Percentiles rank a stretch among this genome's conserved stretches.
Evolutionary conservation across 1,139 yeast species (phyloP).

Genomic region (Suhomyces maxii): DNA sequence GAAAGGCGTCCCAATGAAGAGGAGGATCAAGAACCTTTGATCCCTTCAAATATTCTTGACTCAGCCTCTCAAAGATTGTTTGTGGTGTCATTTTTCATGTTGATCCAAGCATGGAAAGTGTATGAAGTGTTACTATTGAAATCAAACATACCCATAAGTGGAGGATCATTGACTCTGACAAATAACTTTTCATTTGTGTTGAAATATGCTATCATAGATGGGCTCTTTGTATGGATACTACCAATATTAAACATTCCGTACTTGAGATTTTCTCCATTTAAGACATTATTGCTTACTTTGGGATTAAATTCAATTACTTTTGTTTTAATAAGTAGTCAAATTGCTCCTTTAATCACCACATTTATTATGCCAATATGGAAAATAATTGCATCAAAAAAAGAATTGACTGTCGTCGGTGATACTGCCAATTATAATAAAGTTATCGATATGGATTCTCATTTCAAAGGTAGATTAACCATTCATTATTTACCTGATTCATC

Average conservation of each 20-base stretch:
- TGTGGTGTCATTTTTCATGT: constrained; percentile 61
- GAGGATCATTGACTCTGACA: constrained; percentile 25
- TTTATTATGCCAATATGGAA: constrained; percentile 48
- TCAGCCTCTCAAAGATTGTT: constrained; percentile 80
- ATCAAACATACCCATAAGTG: constrained; percentile 27
- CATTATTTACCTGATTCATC: constrained; percentile 91
- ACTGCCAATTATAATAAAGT: constrained; percentile 42
- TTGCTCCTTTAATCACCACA: constrained; percentile 36
- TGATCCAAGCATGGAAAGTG: constrained; percentile 79
- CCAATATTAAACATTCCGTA: constrained; percentile 78
- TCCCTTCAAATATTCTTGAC: constrained; percentile 62
- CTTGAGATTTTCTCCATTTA: constrained; percentile 57
- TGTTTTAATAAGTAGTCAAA: constrained; percentile 41
- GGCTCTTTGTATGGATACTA: constrained; percentile 62
- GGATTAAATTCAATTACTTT: constrained; percentile 39
- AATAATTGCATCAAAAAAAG: constrained; percentile 48
- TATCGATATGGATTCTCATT: constrained; percentile 67
- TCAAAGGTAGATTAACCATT: constrained; percentile 82
- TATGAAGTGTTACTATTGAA: constrained; percentile 61
- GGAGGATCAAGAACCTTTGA: constrained; percentile 19
- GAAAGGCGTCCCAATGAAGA: constrained; percentile 7
- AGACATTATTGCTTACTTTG: constrained; percentile 47
- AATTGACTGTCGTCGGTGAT: constrained; percentile 69
- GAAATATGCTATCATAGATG: constrained; percentile 74
- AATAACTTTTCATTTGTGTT: constrained; percentile 59